Conservation (phyloP, 352 stramenopile species). For the Phytophthora fragariaefolia region DNA sequence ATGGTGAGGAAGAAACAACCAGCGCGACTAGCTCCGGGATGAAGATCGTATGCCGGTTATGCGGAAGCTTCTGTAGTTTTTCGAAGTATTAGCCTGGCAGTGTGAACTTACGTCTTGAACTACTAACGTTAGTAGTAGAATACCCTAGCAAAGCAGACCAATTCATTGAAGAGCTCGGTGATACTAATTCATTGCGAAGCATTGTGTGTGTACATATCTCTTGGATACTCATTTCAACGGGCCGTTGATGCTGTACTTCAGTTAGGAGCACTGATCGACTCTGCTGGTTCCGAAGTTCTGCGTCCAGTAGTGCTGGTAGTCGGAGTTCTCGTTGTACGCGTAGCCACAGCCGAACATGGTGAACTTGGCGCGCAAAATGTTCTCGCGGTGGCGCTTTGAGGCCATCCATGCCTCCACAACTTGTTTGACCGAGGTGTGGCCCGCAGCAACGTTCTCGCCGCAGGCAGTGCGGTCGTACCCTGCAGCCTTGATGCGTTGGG, state of each 20-base stretch:
- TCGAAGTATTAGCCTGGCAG: constrained; percentile 56
- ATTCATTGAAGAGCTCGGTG: too few relatives aligned
- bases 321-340: constrained; percentile 34
- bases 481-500: constrained; percentile 39
- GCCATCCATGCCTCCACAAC: constrained; percentile 67
- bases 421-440: constrained; percentile 40
- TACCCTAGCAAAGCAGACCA: background rate
- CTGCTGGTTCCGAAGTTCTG: constrained; percentile 55
- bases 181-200: background rate
- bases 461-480: constrained; percentile 53
- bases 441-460: constrained; percentile 67
- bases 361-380: constrained; percentile 49
- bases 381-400: constrained; percentile 53
- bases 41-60: constrained; percentile 73
- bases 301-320: constrained; percentile 65
- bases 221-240: background rate
- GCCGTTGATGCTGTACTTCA: background rate
- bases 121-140: too few relatives aligned
- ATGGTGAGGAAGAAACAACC: constrained; percentile 11
- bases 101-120: too few relatives aligned
- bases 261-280: constrained; percentile 35
- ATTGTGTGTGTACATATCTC: background rate
- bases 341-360: constrained; percentile 49
- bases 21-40: constrained; percentile 10
- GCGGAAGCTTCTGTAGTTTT: constrained; percentile 82